Evolutionary conservation across 345 rosid genomes (phyloP), one percentile per base, ranked within the genome.

Genomic region (Turnera subulata): DNA sequence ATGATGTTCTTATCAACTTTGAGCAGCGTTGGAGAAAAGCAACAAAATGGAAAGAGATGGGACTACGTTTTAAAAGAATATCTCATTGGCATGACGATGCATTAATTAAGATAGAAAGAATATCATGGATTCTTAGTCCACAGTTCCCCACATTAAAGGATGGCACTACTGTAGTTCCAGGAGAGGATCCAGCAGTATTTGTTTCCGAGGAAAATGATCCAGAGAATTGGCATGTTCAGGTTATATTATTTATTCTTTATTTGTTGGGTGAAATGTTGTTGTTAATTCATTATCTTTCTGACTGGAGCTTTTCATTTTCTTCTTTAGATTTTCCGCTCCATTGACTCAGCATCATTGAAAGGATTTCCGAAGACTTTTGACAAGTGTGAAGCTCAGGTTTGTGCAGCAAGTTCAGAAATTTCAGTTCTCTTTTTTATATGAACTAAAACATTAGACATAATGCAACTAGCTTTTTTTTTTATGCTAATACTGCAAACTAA

Each of bases 11-110:
- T 66, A 86, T 82, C 56, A 91, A 92, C 83, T 92, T 92, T 68
- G 98, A 92, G 82, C 98, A 92, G 68, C 84, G 96, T 25, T 89
- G 98, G 98, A 86, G 79, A 66, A 84, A 78, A 74, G 83, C 95
- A 63, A 83, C 96, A 46, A 78, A 64, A 59, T 86, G 90, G 87
- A 84, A 53, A 52, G 98, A 89, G 62, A 79, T 86, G 60, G 74
- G 82, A 62, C 76, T 82, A 40, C 66, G 69, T 73, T 66, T 89
- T 7, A 83, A 76, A 76, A 83, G 73, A 47, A 78, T 70, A 78
- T 55, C 75, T 59, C 89, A 62, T 61, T 92, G 87, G 92, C 75
- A 69, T 46, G 95, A 92, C 64, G 98, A 92, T 75, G 69, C 91
- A 67, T 68, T 92, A 75, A 68, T 92, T 46, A 83, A 80, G 67